These are phyloP conservation scores for Escovopsis sp. DNA, from an alignment of 2,329 filamentous ascomycete species.

Conservation along the genomic window DNA sequence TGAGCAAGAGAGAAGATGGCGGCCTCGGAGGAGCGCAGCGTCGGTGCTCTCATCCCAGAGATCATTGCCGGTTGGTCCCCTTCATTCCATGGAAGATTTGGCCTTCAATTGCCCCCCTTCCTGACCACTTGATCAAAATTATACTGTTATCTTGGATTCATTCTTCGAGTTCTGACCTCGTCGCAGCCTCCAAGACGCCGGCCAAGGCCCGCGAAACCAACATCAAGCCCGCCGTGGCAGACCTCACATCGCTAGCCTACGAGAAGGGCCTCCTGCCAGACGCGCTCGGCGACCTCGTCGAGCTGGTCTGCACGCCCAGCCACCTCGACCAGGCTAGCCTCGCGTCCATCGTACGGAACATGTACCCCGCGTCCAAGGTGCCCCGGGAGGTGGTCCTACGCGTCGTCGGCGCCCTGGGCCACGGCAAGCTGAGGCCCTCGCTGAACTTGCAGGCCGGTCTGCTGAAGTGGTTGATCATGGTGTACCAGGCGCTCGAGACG, in stretches of 20 bases:
- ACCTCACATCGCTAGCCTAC: constrained; percentile 46
- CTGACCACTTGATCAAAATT: neutral
- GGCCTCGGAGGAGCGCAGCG: constrained; percentile 14
- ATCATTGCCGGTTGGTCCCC: constrained; percentile 21
- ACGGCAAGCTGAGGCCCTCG: constrained; percentile 60
- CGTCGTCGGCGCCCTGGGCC: constrained; percentile 59
- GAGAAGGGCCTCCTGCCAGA: constrained; percentile 49
- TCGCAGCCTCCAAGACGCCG: constrained; percentile 40
- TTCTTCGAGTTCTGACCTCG: neutral
- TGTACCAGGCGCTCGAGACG: constrained; percentile 56
- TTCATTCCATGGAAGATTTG: too few relatives aligned
- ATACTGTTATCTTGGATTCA: neutral
- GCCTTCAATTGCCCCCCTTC: too few relatives aligned
- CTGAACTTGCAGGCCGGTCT: constrained; percentile 54
- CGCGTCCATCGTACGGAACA: constrained; percentile 51
- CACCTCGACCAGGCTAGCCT: constrained; percentile 63
- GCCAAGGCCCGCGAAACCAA: constrained; percentile 49
- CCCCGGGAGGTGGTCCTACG: constrained; percentile 43
- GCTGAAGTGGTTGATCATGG: constrained; percentile 63
- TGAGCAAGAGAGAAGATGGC: too few relatives aligned
- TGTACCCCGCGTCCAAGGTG: constrained; percentile 60
- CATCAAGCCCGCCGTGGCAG: constrained; percentile 49
- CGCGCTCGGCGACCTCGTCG: constrained; percentile 46
- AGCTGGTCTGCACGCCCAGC: constrained; percentile 49
- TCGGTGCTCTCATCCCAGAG: constrained; percentile 21